Percentiles rank a stretch among this genome's conserved stretches.
Conservation (phyloP, 805 yeast genomes). For the Grigorovia humatica region DNA sequence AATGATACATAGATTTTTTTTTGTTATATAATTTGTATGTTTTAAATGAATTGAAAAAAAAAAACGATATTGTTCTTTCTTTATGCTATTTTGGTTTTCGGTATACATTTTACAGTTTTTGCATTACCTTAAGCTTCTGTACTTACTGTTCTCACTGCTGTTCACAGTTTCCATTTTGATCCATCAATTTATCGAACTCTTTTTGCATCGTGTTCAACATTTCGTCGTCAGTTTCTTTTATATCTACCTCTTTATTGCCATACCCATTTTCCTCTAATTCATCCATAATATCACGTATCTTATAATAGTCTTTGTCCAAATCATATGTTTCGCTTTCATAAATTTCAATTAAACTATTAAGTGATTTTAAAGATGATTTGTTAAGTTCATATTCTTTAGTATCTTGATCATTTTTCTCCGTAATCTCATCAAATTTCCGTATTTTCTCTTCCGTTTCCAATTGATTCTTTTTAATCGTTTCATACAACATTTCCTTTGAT, state of each 20-base stretch:
- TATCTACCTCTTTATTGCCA: background rate
- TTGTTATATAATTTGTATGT: too few relatives aligned
- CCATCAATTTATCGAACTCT: background rate
- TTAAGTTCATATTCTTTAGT: background rate
- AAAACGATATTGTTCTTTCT: too few relatives aligned
- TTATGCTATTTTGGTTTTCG: too few relatives aligned
- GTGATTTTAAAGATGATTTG: background rate
- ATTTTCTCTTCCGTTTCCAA: background rate
- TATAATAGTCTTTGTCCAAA: background rate
- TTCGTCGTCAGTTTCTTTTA: background rate
- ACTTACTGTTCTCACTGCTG: background rate
- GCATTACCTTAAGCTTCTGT: too few relatives aligned
- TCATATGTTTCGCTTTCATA: background rate
- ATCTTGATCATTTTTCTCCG: background rate
- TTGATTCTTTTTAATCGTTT: background rate
- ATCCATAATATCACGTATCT: background rate
- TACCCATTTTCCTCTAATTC: background rate
- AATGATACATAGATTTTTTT: background rate
- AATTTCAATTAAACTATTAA: background rate
- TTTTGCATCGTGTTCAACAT: background rate
- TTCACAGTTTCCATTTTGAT: background rate
- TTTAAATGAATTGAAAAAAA: too few relatives aligned
- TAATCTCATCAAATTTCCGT: background rate
- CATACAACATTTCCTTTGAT: constrained; percentile 1
- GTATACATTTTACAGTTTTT: too few relatives aligned